These are phyloP conservation scores for Przewalskia tangutica DNA, from an alignment of 257 asterid species.

Conservation along the genomic window DNA sequence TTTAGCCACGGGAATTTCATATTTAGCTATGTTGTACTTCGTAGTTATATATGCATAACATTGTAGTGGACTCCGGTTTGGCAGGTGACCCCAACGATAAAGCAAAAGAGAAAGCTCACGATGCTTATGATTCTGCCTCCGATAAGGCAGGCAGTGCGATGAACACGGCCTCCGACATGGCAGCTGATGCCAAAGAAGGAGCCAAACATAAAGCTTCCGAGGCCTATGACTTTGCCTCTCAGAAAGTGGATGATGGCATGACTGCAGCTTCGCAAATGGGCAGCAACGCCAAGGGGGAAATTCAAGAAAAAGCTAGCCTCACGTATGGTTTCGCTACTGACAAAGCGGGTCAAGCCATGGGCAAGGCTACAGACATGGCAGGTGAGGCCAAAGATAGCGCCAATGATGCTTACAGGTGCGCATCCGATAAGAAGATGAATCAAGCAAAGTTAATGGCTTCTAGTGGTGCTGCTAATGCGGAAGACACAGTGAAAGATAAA, in stretches of 20 bases:
- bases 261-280: slow-evolving; percentile 2
- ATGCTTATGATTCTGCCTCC: slow-evolving; percentile 6
- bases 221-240: slow-evolving; percentile 4
- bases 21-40: slow-evolving; percentile 6
- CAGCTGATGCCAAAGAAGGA: slow-evolving; percentile 3
- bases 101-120: neutral
- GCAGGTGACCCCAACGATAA: slow-evolving; percentile 5
- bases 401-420: neutral
- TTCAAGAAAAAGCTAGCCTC: slow-evolving; percentile 8
- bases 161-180: slow-evolving; percentile 23
- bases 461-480: slow-evolving; percentile 9
- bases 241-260: neutral
- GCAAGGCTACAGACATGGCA: slow-evolving; percentile 24
- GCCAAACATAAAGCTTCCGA: slow-evolving; percentile 8
- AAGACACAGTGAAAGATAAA: slow-evolving; percentile 11
- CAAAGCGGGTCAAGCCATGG: slow-evolving; percentile 7
- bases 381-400: slow-evolving; percentile 7
- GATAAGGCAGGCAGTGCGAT: slow-evolving; percentile 9
- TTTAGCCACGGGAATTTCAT: slow-evolving; percentile 12
- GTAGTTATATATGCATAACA: neutral
- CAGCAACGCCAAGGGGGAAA: neutral
- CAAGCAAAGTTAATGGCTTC: slow-evolving; percentile 18
- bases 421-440: neutral
- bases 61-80: neutral
- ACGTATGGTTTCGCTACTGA: neutral